Conservation (phyloP, 164 flowering plant genomes). For the Cinnamomum chago region DNA sequence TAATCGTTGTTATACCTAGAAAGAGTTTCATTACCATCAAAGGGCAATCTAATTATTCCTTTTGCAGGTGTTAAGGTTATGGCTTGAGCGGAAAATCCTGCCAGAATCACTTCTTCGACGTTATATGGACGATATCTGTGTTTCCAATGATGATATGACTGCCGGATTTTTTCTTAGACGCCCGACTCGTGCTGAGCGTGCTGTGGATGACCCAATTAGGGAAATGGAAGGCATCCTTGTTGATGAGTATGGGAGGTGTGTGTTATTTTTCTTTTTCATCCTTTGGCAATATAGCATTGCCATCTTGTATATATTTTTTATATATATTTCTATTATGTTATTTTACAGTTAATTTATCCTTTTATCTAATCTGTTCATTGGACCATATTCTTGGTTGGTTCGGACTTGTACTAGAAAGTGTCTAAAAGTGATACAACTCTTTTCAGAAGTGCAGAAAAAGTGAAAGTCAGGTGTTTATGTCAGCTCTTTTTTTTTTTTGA, state of each 20-base stretch:
- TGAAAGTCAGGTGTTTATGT: too few relatives aligned
- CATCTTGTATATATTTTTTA: neutral
- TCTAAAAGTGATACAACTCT: too few relatives aligned
- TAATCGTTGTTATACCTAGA: conserved; percentile 12
- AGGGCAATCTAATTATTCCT: conserved; percentile 1
- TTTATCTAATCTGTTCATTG: too few relatives aligned
- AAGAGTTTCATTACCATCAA: neutral
- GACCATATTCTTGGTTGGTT: too few relatives aligned
- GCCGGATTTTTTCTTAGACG: conserved; percentile 59
- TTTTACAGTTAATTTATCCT: too few relatives aligned
- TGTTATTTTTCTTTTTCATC: neutral
- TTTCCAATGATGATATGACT: conserved; percentile 55
- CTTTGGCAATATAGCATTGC: neutral
- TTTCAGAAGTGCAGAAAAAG: too few relatives aligned
- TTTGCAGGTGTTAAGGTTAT: conserved; percentile 74
- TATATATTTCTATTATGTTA: too few relatives aligned
- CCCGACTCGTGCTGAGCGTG: conserved; percentile 83
- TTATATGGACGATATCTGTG: conserved; percentile 81
- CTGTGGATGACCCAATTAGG: conserved; percentile 94
- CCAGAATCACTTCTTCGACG: conserved; percentile 82
- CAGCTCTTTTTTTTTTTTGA: too few relatives aligned
- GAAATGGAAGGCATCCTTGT: conserved; percentile 99
- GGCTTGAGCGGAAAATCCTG: conserved; percentile 94
- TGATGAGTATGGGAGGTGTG: conserved; percentile 98
- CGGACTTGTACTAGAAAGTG: too few relatives aligned